A percentile compares a stretch with the other conserved stretches of the same genome.
Evolutionary conservation across 2,329 filamentous ascomycete genomes (phyloP).

Genomic region (Trichoderma sp.): DNA sequence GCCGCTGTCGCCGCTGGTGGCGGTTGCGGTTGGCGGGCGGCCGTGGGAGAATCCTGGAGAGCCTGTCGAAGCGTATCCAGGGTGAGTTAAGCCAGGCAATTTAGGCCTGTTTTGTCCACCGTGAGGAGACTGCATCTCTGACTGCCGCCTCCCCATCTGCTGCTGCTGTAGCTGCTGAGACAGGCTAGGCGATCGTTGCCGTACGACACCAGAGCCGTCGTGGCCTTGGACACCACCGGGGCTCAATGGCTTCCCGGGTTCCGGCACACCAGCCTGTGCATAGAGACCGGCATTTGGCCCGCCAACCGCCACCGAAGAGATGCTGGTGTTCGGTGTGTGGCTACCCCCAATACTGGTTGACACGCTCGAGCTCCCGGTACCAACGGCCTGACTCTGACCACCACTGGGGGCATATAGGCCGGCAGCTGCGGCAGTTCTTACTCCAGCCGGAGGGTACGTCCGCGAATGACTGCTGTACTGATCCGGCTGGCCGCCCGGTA

Average conservation of each 20-base stretch:
- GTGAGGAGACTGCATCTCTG: conserved; percentile 58
- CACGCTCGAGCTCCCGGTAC: conserved; percentile 54
- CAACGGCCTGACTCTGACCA: conserved; percentile 54
- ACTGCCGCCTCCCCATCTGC: conserved; percentile 55
- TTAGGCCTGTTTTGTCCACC: conserved; percentile 44
- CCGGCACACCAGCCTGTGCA: conserved; percentile 72
- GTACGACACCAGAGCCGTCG: conserved; percentile 51
- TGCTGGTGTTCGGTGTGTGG: conserved; percentile 52
- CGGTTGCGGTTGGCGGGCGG: conserved; percentile 49
- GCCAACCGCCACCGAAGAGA: conserved; percentile 50
- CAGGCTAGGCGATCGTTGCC: conserved; percentile 67
- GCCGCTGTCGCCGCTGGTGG: conserved; percentile 60
- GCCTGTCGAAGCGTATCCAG: conserved; percentile 37
- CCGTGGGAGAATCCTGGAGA: conserved; percentile 35
- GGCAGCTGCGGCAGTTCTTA: conserved; percentile 47
- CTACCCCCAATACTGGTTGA: conserved; percentile 44
- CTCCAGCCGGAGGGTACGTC: conserved; percentile 74
- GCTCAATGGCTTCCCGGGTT: conserved; percentile 83
- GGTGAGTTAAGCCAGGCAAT: conserved; percentile 40
- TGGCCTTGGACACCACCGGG: conserved; percentile 59
- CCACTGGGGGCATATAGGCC: conserved; percentile 65
- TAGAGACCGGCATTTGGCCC: conserved; percentile 62
- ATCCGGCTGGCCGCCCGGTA: conserved; percentile 51
- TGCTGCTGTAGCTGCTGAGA: conserved; percentile 67
- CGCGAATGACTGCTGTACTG: conserved; percentile 64